Base-by-base conservation (phyloP, 106 monocot genomes). In the Apostasia ramifera region DNA sequence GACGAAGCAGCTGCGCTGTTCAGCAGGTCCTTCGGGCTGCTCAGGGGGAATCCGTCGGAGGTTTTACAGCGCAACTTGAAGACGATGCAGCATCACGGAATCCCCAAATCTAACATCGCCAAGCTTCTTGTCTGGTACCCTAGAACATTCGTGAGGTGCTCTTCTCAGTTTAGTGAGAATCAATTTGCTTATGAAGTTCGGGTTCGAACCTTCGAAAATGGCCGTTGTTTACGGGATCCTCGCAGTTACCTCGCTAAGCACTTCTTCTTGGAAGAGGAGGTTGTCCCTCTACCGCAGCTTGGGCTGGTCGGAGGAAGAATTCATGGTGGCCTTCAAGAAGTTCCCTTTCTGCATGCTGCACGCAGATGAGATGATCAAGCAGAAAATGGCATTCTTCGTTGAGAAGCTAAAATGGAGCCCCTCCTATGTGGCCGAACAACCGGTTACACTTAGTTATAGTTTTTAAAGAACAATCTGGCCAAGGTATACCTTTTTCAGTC, bases 291-390 rank as follows among this genome's bases (percentile, higher is more conserved):
- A 73, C 15, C 50, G 41, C 66, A 71, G 81, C 64, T 62, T 85
- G 2, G 89, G 85, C 1, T 85, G 85, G 82, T 85, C 89, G 0
- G 75, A 82, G 10, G 44, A 71, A n/a, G 73, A 89, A 12, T 55
- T 76, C 10, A 7, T 81, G 1, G 38, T 13, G 6, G 82, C 82
- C 0, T 82, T 89, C 52, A 58, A 8, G 40, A 82, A 66, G 71
- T 60, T 70, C 8, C 88, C 88, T 0, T 38, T 7, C 15, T 77
- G 61, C 48, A 74, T 85, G 71, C 1, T 40, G 3, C 9, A 12
- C 9, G 71, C 82, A 0, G 77, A 82, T 0, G 71, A 68, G 15
- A 85, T 77, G 68, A 67, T 85, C n/a, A 72, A 50, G 57, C 66
- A 53, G 61, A 8, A 1, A 1, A n/a, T 81, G 61, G 70, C 47